Evolutionary conservation across 768 basidiomycete species (phyloP).

Genomic region (Panaeolus papilionaceus): DNA sequence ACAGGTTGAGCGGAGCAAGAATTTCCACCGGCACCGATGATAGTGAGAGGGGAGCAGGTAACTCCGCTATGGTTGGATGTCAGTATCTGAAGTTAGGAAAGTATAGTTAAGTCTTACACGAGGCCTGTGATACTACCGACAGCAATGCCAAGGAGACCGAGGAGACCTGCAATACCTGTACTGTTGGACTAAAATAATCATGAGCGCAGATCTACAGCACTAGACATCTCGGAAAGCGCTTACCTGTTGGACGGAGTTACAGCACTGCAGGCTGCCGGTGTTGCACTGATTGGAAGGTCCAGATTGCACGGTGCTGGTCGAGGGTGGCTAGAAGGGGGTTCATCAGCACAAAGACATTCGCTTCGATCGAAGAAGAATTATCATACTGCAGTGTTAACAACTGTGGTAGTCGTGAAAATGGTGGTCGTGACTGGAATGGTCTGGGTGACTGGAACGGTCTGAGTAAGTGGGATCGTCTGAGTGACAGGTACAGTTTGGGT

Average conservation of each 20-base stretch:
- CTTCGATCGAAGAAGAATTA: neutral
- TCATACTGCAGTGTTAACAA: slow-evolving; percentile 24
- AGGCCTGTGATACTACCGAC: slow-evolving; percentile 31
- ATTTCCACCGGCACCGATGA: slow-evolving; percentile 33
- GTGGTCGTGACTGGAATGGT: neutral
- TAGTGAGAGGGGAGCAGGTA: slow-evolving; percentile 38
- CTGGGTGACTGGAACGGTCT: slow-evolving; percentile 1
- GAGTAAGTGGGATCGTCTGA: neutral
- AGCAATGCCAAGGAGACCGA: slow-evolving; percentile 40
- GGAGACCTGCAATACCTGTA: slow-evolving; percentile 25
- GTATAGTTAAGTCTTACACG: slow-evolving; percentile 20
- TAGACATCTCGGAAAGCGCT: neutral
- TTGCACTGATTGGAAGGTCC: slow-evolving; percentile 36
- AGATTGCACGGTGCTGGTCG: slow-evolving; percentile 27
- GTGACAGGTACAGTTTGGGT: neutral
- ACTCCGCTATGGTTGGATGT: slow-evolving; percentile 31
- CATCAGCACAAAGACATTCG: slow-evolving; percentile 6
- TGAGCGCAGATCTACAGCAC: neutral
- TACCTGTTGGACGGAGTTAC: slow-evolving; percentile 32
- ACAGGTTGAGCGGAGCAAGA: slow-evolving; percentile 40
- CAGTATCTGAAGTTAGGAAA: neutral
- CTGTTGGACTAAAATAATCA: neutral
- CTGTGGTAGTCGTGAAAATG: slow-evolving; percentile 14
- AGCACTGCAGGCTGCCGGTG: slow-evolving; percentile 35
- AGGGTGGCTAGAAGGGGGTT: slow-evolving; percentile 22